A percentile compares a stretch with the other conserved stretches of the same genome.
These are phyloP conservation scores for Mycena latifolia DNA, from an alignment of 768 basidiomycete genomes.

Conservation along the genomic window DNA sequence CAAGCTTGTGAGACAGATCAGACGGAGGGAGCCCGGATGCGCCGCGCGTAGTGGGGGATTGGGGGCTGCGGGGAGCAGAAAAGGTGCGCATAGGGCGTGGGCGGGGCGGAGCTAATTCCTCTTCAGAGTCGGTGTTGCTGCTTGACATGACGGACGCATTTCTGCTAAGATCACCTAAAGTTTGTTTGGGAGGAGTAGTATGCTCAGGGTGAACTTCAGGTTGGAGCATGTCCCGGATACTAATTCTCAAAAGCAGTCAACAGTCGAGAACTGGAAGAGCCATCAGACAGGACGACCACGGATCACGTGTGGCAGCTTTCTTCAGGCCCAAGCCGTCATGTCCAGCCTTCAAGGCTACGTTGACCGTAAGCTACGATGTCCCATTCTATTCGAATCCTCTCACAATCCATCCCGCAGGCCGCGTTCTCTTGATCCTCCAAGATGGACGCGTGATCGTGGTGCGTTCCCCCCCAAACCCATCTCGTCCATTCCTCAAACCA, in stretches of 20 bases:
- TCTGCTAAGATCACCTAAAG: constrained; percentile 75
- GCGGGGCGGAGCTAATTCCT: constrained; percentile 52
- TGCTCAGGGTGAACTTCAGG: no score
- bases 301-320: constrained; percentile 3
- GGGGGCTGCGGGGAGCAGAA: constrained; percentile 71
- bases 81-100: constrained; percentile 73
- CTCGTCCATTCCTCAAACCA: constrained; percentile 42
- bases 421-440: constrained; percentile 94
- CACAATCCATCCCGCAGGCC: constrained; percentile 60
- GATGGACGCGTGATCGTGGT: constrained; percentile 97
- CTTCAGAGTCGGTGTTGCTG: constrained; percentile 67
- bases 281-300: no score
- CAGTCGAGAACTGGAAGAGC: no score
- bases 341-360: constrained; percentile 93
- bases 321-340: constrained; percentile 66
- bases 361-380: constrained; percentile 68
- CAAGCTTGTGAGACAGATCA: constrained; percentile 71
- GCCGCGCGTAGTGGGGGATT: constrained; percentile 49
- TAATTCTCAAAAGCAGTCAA: no score
- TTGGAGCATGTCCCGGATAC: no score
- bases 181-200: constrained; percentile 37
- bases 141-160: constrained; percentile 84
- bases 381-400: constrained; percentile 6
- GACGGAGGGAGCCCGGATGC: constrained; percentile 59
- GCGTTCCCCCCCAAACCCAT: constrained; percentile 43